Evolutionary conservation across 306 rosid genomes (phyloP), one percentile per base, ranked within the genome.

Genomic region (Medicago lupulina): DNA sequence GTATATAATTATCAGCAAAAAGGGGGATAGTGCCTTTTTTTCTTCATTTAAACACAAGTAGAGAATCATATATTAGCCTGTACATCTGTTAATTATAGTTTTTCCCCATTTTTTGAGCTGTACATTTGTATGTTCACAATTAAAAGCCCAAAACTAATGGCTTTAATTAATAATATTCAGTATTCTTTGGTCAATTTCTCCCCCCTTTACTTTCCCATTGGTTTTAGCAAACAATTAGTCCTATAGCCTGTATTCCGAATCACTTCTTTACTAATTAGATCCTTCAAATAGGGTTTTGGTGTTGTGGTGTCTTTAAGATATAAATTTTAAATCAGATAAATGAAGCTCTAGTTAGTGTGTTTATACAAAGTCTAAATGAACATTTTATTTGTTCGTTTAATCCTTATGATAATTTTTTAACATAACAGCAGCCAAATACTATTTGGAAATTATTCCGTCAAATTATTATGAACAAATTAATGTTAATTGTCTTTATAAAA

Each of bases 81-180:
- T 67, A 44, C 40, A 65, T 66, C 40, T 67, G 67, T 71, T 38
- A 53, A 60, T 70, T 65, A 28, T 80, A 44, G 78, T 60, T 34
- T 15, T 12, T 5, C 39, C 21, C 55, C 1, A 7, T 3, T 47
- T 16, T 41, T 79, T 51, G 36, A 40, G 17, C 38, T 58, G 31
- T 61, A 54, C 63, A 28, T 60, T n/a, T 68, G 77, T 60, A 59
- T 60, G 0, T 64, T 75, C 11, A 5, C 43, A 14, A 71, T 23
- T 66, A 36, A 63, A 40, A 17, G 55, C 66, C 21, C 0, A 75
- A 79, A 28, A 12, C 10, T 23, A 63, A 55, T 36, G 75, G 81
- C 66, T 53, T 74, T 43, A 54, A 69, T 41, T 34, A 50, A 25
- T 75, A 65, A 73, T 66, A 78, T 60, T 59, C 78, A 53, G 78